These are phyloP conservation scores for Leccinum subtestaceum DNA, from an alignment of 768 basidiomycete genomes.

Conservation along the genomic window DNA sequence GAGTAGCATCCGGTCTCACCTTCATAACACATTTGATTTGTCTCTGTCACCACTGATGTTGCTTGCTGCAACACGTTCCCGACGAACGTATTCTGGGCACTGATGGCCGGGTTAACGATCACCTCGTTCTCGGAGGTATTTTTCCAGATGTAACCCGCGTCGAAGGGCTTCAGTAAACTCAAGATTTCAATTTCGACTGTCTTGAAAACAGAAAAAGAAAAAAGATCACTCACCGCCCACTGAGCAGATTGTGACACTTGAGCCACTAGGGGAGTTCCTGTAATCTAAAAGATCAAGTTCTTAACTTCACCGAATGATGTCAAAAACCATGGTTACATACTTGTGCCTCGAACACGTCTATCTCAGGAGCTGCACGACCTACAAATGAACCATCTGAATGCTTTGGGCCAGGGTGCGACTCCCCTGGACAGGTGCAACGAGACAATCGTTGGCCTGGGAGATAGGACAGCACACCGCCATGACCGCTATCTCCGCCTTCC, in stretches of 20 bases:
- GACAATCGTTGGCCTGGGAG: conserved; percentile 80
- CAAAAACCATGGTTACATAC: conserved; percentile 19
- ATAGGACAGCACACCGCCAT: conserved; percentile 57
- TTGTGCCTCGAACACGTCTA: conserved; percentile 88
- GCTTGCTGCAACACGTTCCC: conserved; percentile 78
- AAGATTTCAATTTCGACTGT: background rate
- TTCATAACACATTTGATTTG: conserved; percentile 72
- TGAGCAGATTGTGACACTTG: conserved; percentile 85
- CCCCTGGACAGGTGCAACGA: conserved; percentile 81
- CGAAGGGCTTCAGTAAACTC: conserved; percentile 55
- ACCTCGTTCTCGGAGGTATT: conserved; percentile 59
- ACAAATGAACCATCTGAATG: conserved; percentile 73
- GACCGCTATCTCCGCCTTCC: conserved; percentile 26
- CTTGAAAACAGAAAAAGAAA: conserved; percentile 4
- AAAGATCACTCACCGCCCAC: conserved; percentile 57
- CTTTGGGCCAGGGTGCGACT: conserved; percentile 81
- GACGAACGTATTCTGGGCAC: conserved; percentile 57
- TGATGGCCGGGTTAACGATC: conserved; percentile 53
- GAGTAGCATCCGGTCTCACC: conserved; percentile 58
- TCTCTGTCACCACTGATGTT: conserved; percentile 67
- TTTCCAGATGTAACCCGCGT: conserved; percentile 66
- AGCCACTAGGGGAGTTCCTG: conserved; percentile 41
- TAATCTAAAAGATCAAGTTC: conserved; percentile 42
- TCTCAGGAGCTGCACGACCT: conserved; percentile 84
- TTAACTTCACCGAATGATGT: conserved; percentile 7